These are phyloP conservation scores for Stellera chamaejasme DNA, from an alignment of 345 rosid genomes.

Conservation along the genomic window DNA sequence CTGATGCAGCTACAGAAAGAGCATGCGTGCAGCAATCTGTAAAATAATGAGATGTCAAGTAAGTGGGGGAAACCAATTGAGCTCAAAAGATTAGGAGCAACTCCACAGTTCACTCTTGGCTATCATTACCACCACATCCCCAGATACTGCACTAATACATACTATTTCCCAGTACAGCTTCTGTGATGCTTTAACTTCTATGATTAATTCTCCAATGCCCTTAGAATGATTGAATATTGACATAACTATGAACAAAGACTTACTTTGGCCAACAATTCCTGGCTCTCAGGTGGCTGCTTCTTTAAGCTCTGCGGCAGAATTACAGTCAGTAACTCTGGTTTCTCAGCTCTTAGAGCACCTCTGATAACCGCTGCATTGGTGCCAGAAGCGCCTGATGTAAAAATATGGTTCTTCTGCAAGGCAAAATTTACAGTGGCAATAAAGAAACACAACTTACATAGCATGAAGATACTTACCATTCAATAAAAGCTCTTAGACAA, in stretches of 20 bases:
- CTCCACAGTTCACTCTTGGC: too few relatives aligned
- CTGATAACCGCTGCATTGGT: constrained; percentile 98
- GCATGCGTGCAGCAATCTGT: too few relatives aligned
- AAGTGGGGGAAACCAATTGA: too few relatives aligned
- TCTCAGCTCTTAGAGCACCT: constrained; percentile 97
- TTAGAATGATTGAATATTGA: background rate
- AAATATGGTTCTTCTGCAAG: constrained; percentile 94
- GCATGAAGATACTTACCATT: background rate
- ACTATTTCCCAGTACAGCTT: too few relatives aligned
- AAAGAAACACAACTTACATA: constrained; percentile 12
- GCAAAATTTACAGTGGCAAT: constrained; percentile 6
- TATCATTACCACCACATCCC: too few relatives aligned
- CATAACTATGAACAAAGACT: constrained; percentile 13
- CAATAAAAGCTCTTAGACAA: constrained; percentile 7
- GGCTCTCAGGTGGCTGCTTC: constrained; percentile 97
- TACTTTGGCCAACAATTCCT: constrained; percentile 82
- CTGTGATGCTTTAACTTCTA: too few relatives aligned
- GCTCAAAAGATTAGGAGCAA: too few relatives aligned
- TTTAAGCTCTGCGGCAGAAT: constrained; percentile 87
- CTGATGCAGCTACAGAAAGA: too few relatives aligned
- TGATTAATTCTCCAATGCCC: too few relatives aligned
- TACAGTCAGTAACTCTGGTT: constrained; percentile 85
- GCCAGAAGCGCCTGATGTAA: constrained; percentile 96
- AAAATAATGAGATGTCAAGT: too few relatives aligned
- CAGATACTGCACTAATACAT: too few relatives aligned